These are phyloP conservation scores for Agapanthus africanus DNA, from an alignment of 106 monocot genomes.

Conservation along the genomic window DNA sequence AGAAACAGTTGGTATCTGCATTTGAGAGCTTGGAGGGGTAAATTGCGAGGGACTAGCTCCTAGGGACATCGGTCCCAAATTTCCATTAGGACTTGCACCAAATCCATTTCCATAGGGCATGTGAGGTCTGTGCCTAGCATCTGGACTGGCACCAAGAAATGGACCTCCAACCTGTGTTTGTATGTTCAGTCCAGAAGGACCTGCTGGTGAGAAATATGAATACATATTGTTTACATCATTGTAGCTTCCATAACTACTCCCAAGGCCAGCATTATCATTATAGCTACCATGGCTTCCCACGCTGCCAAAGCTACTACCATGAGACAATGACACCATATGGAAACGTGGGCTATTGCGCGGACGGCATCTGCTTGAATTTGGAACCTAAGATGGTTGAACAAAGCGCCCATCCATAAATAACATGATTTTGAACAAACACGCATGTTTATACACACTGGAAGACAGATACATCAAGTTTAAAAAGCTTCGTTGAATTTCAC, in stretches of 20 bases:
- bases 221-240: constrained; percentile 46
- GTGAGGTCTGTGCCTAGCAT: constrained; percentile 50
- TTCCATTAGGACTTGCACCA: constrained; percentile 62
- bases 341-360: constrained; percentile 53
- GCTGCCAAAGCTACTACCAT: constrained; percentile 88
- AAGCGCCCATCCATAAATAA: no score
- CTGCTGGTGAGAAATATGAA: constrained; percentile 57
- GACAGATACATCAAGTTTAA: neutral
- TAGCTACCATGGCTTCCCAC: constrained; percentile 83
- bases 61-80: constrained; percentile 72
- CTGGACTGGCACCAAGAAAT: constrained; percentile 69
- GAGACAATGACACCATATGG: constrained; percentile 51
- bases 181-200: constrained; percentile 60
- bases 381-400: constrained; percentile 45
- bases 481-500: no score
- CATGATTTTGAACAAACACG: neutral
- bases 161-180: constrained; percentile 60
- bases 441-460: neutral
- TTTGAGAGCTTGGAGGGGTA: constrained; percentile 76
- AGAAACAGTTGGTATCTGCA: constrained; percentile 50
- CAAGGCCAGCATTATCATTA: constrained; percentile 51
- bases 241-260: constrained; percentile 83
- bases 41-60: constrained; percentile 95
- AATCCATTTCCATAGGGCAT: constrained; percentile 55
- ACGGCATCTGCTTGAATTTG: constrained; percentile 33